Conservation (phyloP, 192 early-diverging fungal genomes). For the Glomus cerebriforme region DNA sequence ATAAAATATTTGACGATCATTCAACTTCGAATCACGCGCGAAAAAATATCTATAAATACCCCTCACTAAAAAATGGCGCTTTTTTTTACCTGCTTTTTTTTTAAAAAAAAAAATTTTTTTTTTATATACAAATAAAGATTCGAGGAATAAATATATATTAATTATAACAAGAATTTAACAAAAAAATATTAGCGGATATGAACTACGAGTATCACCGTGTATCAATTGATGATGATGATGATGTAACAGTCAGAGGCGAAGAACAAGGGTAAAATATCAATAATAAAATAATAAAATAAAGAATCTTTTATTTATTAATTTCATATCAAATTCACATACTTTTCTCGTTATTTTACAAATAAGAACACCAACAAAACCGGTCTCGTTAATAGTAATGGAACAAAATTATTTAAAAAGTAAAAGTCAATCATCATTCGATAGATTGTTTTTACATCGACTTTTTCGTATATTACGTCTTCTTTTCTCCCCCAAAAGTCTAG, state of each 20-base stretch:
- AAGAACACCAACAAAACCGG: background rate
- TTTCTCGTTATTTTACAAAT: no score
- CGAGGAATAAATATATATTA: background rate
- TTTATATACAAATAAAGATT: no score
- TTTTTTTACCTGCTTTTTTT: background rate
- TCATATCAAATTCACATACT: background rate
- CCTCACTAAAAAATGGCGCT: background rate
- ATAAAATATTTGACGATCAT: background rate
- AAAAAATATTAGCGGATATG: no score
- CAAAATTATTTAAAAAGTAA: background rate
- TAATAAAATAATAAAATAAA: background rate
- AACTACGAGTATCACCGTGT: background rate
- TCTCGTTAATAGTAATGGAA: slow-evolving; percentile 2
- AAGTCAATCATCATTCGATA: slow-evolving; percentile 22
- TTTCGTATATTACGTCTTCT: slow-evolving; percentile 11
- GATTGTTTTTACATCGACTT: slow-evolving; percentile 13
- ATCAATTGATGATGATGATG: background rate
- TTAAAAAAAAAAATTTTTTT: background rate
- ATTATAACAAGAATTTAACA: no score
- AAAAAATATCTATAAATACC: background rate
- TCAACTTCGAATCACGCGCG: background rate
- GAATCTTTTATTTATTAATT: background rate
- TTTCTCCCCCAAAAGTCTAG: slow-evolving; percentile 13
- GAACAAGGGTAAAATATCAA: background rate
- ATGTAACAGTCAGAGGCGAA: background rate